Evolutionary conservation across 139 green algal species (phyloP).

Genomic region (Chlamydomonas eustigma): DNA sequence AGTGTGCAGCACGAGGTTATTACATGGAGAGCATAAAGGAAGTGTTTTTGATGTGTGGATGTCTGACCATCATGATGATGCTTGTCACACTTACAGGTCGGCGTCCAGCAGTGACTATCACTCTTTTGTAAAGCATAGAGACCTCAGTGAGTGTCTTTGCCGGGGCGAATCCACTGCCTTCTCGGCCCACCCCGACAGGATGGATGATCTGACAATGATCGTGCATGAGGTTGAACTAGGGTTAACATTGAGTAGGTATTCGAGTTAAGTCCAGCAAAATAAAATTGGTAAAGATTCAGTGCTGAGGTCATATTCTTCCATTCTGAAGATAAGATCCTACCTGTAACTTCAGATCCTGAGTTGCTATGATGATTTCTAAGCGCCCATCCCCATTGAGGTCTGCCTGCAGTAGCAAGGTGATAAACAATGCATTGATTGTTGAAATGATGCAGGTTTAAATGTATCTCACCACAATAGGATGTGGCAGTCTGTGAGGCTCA

Average conservation of each 20-base stretch:
- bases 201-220: conserved; percentile 52
- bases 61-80: neutral
- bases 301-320: no score
- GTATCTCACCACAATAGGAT: conserved; percentile 15
- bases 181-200: conserved; percentile 38
- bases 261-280: no score
- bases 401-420: conserved; percentile 33
- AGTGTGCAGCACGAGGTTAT: no score
- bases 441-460: neutral
- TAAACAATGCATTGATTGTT: neutral
- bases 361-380: conserved; percentile 79
- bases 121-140: conserved; percentile 40
- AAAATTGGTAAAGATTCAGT: no score
- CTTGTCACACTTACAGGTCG: neutral
- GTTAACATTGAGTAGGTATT: no score
- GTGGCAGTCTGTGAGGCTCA: conserved; percentile 13
- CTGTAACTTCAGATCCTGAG: conserved; percentile 65
- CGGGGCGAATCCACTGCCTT: conserved; percentile 73
- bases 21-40: no score
- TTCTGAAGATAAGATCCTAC: no score
- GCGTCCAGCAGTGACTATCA: neutral
- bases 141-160: conserved; percentile 54
- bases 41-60: no score
- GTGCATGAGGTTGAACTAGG: no score
- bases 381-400: conserved; percentile 96